Base-by-base conservation (phyloP, 2,329 filamentous ascomycete genomes). In the Exophiala spinifera region DNA sequence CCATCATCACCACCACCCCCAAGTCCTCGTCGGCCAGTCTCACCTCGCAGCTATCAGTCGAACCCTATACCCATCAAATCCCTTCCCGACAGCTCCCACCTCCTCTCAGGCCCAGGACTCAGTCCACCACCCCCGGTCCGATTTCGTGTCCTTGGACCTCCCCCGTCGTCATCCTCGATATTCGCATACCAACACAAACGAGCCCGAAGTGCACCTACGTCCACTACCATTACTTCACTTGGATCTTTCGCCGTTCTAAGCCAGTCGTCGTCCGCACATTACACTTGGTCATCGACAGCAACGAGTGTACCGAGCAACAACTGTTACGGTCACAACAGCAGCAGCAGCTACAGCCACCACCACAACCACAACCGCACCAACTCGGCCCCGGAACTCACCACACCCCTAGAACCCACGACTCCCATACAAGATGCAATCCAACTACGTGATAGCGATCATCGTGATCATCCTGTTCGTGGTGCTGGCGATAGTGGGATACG, bases 381-480 rank as follows among this genome's bases (percentile, higher is more conserved):
- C 3, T 55, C 52, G 36, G 21, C 37, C 4, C 36, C 36, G 28
- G 28, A 31, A 31, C 28, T 31, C 7, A 31, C 36, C 7, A 39
- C 36, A n/a, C 36, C 36, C 8, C 3, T 5, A 39, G n/a, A 14
- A 14, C 15, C 34, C 34, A 37, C 34, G 14, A 6, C 34, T 13
- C 34, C 34, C 14, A 5, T 4, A 37, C 5, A 14, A 39, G n/a
- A 39, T 74, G 17, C 64, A 76, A 59, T 66, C 68, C 55, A 78
- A 78, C 65, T 69, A 76, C 62, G 68, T 73, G 61, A 75, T 78
- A 57, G 76, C 75, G 13, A 71, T 78, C 53, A 78, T 78, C 63
- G 70, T 78, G 59, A 76, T 78, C 61, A 57, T 75, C 42, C 68
- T 78, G 51, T 78, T 78, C 63, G 56, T 78, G 47, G 55, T 78